Evolutionary conservation across 2,329 filamentous ascomycete species (phyloP), one percentile per base, ranked within the genome.

Genomic region (Diplocarpon rosae): DNA sequence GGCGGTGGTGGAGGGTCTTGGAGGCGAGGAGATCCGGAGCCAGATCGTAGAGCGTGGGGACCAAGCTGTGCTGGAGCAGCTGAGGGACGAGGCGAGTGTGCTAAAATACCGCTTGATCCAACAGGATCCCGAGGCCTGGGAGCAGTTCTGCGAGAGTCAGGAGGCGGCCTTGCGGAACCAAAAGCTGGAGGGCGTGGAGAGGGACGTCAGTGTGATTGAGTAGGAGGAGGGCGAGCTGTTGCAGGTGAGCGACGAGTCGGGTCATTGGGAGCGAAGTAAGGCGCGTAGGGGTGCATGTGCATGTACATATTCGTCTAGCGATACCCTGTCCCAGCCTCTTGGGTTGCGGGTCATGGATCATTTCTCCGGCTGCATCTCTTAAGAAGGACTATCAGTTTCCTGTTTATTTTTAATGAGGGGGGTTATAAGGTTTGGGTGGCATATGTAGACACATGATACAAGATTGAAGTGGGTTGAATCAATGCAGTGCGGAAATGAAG

Each of bases 91-190:
- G 42, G 66, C 57, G 6, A 56, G 52, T 31, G 27, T 47, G 5
- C 43, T 79, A 15, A 59, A 72, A 33, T 64, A 12, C 30, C 30
- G 30, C 30, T 58, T 80, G 52, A 68, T 75, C 14, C 75, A 75
- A 4, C 71, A 73, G 20, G 84, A 87, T 51, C 77, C 79, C 0
- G 75, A 78, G 50, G 71, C 83, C 60, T 76, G 84, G 73, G 71
- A 73, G 39, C 64, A 65, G 7, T 76, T 88, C 57, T 70, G 73
- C 17, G 76, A 82, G 62, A 68, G 71, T 31, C 77, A 80, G 63
- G 66, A 73, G 56, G 53, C 49, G 15, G 56, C 58, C 27, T 33
- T 50, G 37, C 50, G 47, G 44, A 60, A 61, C 45, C 35, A 32
- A 11, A 43, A 27, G 27, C 37, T 55, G 10, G 49, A 39, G 14